Base-by-base conservation (phyloP, 2,329 filamentous ascomycete genomes). In the Epichloe typhina region DNA sequence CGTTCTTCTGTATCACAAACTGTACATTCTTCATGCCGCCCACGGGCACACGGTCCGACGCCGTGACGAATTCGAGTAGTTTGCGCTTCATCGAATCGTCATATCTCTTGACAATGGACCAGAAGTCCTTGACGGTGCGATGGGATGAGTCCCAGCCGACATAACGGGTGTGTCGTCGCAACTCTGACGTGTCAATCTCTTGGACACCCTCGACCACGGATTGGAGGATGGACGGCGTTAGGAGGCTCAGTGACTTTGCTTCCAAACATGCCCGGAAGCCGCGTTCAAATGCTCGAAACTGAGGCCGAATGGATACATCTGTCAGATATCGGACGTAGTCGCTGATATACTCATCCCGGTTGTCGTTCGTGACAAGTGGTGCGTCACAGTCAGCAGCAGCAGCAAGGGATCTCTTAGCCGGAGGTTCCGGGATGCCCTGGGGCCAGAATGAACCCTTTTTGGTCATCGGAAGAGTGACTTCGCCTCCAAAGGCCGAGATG, bases 51-150 rank as follows among this genome's bases (percentile, higher is more conserved):
- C 93, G 79, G 62, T 96, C 90, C 59, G 84, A 91, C 0, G 91
- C 91, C 13, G 93, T 98, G 33, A 98, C 90, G 61, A 98, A 98
- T 64, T 96, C 89, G 35, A 98, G 74, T 36, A 98, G 70, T 59
- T 80, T 81, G 49, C 82, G 78, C 66, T 84, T 84, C 73, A 90
- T 84, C 43, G 77, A 73, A 15, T 83, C 74, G 53, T 80, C 75
- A 61, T 79, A 93, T 37, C 64, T 66, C 56, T 77, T 77, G 1
- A 95, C 85, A 7, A 96, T 76, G 12, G 74, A 74, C 93, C 93
- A 98, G 64, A 98, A 97, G 57, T 86, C 80, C 23, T 73, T 71
- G 41, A 98, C 81, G 1, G 84, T 80, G 13, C 72, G 79, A 56
- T 93, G 83, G 0, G 72, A 72, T 0, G 80, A 71, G 44, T 83